Evolutionary conservation across 73 alveolate species (phyloP).

Genomic region (Tetrahymena malaccensis): DNA sequence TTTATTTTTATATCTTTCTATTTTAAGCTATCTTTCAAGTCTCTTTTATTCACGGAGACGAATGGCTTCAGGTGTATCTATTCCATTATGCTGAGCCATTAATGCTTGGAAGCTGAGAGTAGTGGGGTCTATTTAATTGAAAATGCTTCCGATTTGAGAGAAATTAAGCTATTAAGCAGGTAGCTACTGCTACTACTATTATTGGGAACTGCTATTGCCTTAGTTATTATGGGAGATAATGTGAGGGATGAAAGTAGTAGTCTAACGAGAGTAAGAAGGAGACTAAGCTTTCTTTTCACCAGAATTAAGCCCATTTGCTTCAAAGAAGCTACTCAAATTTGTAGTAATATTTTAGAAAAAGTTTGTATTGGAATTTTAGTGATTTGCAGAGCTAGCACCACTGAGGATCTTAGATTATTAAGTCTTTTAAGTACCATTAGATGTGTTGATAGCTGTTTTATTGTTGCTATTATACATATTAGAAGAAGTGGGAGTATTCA

Average conservation of each 20-base stretch:
- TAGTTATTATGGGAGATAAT: neutral
- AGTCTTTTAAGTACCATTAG: neutral
- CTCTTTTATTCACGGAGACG: constrained; percentile 12
- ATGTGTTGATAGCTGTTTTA: neutral
- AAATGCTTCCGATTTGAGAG: neutral
- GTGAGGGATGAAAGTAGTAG: neutral
- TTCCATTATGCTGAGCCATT: neutral
- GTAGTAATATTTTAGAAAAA: neutral
- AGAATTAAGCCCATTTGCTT: neutral
- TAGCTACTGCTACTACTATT: neutral
- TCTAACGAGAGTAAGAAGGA: neutral
- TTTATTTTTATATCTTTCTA: constrained; percentile 34
- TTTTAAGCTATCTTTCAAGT: constrained; percentile 23
- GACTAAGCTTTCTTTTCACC: neutral
- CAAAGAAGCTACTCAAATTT: neutral
- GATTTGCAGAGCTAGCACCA: neutral
- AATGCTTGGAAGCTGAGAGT: neutral
- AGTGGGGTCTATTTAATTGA: neutral
- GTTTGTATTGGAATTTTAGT: neutral
- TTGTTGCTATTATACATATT: neutral
- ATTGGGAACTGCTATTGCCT: neutral
- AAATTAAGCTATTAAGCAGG: neutral
- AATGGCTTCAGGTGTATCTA: neutral
- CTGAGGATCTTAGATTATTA: neutral
- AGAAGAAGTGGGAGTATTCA: neutral